Evolutionary conservation across 345 rosid species (phyloP).

Genomic region (Salix brachista): DNA sequence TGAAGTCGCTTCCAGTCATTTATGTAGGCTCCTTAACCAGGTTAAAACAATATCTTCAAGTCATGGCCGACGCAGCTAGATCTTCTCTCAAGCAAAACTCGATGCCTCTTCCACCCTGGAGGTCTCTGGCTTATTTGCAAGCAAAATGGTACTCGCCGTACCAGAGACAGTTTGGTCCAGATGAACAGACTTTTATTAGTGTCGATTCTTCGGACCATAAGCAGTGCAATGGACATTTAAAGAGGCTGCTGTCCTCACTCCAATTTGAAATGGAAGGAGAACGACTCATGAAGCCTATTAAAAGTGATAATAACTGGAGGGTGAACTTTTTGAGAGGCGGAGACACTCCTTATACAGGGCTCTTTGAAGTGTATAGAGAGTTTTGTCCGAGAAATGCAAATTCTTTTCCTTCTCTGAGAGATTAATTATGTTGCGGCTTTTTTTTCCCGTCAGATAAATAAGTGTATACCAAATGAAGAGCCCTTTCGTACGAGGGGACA

Average conservation of each 20-base stretch:
- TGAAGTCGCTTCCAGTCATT: slow-evolving; percentile 70
- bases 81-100: slow-evolving; percentile 84
- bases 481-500: slow-evolving; percentile 18
- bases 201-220: slow-evolving; percentile 33
- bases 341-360: slow-evolving; percentile 39
- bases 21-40: slow-evolving; percentile 63
- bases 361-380: slow-evolving; percentile 28
- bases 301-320: slow-evolving; percentile 36
- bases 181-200: slow-evolving; percentile 25
- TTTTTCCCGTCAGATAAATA: slow-evolving; percentile 19
- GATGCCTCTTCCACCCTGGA: slow-evolving; percentile 98
- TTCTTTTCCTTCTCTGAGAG: slow-evolving; percentile 33
- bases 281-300: slow-evolving; percentile 48
- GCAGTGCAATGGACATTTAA: slow-evolving; percentile 63
- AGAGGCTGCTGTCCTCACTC: slow-evolving; percentile 59
- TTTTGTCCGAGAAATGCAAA: slow-evolving; percentile 25
- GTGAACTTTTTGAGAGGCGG: slow-evolving; percentile 45
- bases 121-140: slow-evolving; percentile 74
- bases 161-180: slow-evolving; percentile 48
- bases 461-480: slow-evolving; percentile 21
- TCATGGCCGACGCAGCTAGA: slow-evolving; percentile 82
- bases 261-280: slow-evolving; percentile 55
- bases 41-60: slow-evolving; percentile 70
- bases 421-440: slow-evolving; percentile 40
- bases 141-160: slow-evolving; percentile 79